Evolutionary conservation across 2,329 filamentous ascomycete genomes (phyloP), one percentile per base, ranked within the genome.

Genomic region (Paraphaeosphaeria minitans): DNA sequence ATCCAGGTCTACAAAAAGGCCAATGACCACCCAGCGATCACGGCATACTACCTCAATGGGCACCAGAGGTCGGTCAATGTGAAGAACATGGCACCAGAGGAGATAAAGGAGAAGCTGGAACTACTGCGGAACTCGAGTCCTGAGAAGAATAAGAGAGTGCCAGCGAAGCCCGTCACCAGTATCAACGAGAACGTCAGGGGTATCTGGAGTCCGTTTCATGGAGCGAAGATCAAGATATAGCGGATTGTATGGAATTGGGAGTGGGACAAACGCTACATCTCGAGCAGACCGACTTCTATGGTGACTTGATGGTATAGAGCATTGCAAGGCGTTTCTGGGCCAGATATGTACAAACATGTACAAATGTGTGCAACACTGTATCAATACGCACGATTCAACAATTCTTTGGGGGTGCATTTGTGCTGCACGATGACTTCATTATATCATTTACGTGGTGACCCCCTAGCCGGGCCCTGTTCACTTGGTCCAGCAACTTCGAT

Each of bases 21-120:
- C n/a, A 83, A 88, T 68, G 90, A 90, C 74, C 94, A 98, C 79
- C 95, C 95, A 39, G 87, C 97, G 62, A 87, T 99, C 70, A 87
- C 89, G 69, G 95, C 92, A 58, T 86, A 92, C 78, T 99, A 96
- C 80, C 92, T 98, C 82, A 98, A 97, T 77, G 93, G 94, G 62
- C 85, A 87, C 29, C 84, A 90, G 62, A 95, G 95, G 77, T 85
- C 92, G 10, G 87, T 98, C 53, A 97, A 93, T 77, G 93, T 98
- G 57, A 87, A 90, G 68, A 98, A 97, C 71, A 78, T 97, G 74
- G 88, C 93, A 67, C 86, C 88, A 31, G 85, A 89, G 60, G 89
- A 96, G 76, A 89, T 99, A 39, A 75, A 93, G 56, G 83, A 92
- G 73, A 97, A 97, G 83, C 88, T 85, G 0, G 84, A 90, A 74